Base-by-base conservation (phyloP, 345 rosid genomes). In the Geranium rotundifolium region DNA sequence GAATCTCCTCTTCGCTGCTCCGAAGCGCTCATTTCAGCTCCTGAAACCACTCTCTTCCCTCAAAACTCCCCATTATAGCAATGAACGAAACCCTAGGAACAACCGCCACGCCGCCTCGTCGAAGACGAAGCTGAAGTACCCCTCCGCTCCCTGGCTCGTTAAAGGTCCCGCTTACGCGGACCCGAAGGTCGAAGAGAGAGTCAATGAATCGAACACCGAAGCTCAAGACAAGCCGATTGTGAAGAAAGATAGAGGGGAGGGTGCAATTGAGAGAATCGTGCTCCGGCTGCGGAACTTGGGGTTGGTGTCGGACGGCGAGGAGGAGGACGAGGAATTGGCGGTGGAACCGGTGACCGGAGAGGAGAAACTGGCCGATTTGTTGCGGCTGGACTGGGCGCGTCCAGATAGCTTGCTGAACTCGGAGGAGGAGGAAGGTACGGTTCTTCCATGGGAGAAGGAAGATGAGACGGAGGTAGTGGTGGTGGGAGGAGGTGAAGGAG, bases 281-380 rank as follows among this genome's bases (percentile, higher is more conserved):
- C 88, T 93, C 52, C 80, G 97, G 63, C 70, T 93, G 67, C 76
- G 97, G 66, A 84, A 93, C 74, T 59, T 93, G 9, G 99, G 97
- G 19, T 57, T 90, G 61, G 96, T 77, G 3, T 77, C 87, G 1
- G 88, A 87, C 57, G 93, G 81, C 18, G 90, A 82, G 39, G 91
- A 78, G 7, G 88, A 79, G 1, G 84, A 37, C 31, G 62, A 63
- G 0, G 83, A 68, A 31, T 59, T 30, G 62, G 75, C 66, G 61
- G 61, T 59, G 1, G 46, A 57, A 4, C 66, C 79, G 13, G 77
- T 75, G 64, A 85, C 87, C 0, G 99, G 99, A 39, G 90, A 90
- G 64, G 97, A 93, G 80, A 82, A 79, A 39, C 65, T 93, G 34
- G 86, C 88, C 5, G 97, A 90, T 69, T 66, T 95, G 62, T 76